Percentiles rank a stretch among this genome's conserved stretches.
phyloP scores from a whole-genome alignment of 2,329 filamentous ascomycete species.

The Coniochaeta sp. region DNA sequence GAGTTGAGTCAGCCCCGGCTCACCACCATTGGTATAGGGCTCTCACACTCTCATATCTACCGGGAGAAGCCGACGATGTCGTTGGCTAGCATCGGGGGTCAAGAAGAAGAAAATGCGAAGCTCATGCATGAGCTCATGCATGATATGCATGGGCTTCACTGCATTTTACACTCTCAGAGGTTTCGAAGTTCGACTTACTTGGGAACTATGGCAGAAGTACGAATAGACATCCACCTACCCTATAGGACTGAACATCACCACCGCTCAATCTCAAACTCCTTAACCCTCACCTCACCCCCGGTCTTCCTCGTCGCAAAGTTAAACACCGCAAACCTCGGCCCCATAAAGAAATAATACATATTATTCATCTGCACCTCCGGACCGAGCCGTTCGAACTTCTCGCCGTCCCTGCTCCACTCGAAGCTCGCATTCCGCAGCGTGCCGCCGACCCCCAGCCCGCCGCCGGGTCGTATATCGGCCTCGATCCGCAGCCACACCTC shows the following conservation, averaged over 20 bases:
- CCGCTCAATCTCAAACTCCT: not conserved
- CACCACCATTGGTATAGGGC: not conserved
- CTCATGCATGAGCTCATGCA: too few species aligned
- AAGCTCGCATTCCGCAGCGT: not conserved
- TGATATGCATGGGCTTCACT: too few species aligned
- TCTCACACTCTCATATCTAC: not conserved
- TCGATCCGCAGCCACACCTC: not conserved
- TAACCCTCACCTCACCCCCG: not conserved
- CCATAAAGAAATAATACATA: conserved; percentile 1
- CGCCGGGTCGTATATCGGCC: not conserved
- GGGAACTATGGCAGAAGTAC: too few species aligned
- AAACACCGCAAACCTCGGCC: not conserved
- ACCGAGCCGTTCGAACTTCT: not conserved
- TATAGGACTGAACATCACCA: too few species aligned
- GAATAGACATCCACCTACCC: too few species aligned
- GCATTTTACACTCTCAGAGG: not conserved
- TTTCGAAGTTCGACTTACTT: too few species aligned
- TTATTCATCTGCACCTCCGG: conserved; percentile 2
- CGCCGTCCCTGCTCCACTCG: not conserved
- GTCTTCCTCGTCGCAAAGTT: not conserved
- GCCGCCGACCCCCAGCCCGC: not conserved
- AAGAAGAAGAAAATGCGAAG: too few species aligned
- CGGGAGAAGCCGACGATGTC: not conserved
- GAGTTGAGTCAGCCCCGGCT: not conserved
- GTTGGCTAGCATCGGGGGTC: too few species aligned